phyloP scores from a whole-genome alignment of 2,329 filamentous ascomycete species.

The Pestalotiopsis fici region DNA sequence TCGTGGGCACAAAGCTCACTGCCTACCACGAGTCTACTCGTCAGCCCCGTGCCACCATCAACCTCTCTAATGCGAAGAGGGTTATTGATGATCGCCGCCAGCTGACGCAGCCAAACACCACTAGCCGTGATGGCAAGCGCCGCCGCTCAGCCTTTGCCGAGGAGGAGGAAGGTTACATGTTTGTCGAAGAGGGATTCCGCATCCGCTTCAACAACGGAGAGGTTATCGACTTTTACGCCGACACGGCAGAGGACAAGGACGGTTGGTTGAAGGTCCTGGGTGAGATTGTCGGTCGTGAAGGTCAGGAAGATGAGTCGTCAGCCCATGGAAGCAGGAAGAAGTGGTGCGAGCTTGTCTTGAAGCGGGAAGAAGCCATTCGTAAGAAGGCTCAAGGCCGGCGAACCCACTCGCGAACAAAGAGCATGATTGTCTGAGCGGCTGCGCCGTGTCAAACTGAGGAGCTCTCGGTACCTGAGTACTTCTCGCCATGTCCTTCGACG shows the following conservation, averaged over 20 bases:
- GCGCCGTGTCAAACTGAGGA: neutral
- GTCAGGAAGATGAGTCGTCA: conserved; percentile 48
- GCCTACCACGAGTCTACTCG: conserved; percentile 95
- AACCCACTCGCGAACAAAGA: conserved; percentile 60
- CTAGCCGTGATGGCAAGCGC: conserved; percentile 73
- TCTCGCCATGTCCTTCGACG: neutral
- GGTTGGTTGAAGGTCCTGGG: conserved; percentile 89
- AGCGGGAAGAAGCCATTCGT: conserved; percentile 61
- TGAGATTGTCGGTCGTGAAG: conserved; percentile 65
- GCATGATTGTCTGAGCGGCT: conserved; percentile 48
- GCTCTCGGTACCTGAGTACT: neutral
- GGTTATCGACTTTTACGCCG: conserved; percentile 97
- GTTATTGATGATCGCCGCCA: conserved; percentile 89
- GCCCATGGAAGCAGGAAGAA: conserved; percentile 49
- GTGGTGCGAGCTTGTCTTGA: conserved; percentile 70
- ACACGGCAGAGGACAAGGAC: conserved; percentile 84
- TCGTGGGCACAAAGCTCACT: conserved; percentile 86
- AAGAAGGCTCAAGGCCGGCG: conserved; percentile 53
- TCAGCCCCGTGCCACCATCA: conserved; percentile 95
- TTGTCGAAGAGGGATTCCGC: conserved; percentile 98
- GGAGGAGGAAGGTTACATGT: conserved; percentile 99
- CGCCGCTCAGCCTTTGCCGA: conserved; percentile 95
- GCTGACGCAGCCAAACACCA: conserved; percentile 81
- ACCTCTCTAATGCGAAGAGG: conserved; percentile 87
- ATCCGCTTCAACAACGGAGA: conserved; percentile 98